Conservation (phyloP, 2,329 filamentous ascomycete species). For the Cucurbitaria berberidis region DNA sequence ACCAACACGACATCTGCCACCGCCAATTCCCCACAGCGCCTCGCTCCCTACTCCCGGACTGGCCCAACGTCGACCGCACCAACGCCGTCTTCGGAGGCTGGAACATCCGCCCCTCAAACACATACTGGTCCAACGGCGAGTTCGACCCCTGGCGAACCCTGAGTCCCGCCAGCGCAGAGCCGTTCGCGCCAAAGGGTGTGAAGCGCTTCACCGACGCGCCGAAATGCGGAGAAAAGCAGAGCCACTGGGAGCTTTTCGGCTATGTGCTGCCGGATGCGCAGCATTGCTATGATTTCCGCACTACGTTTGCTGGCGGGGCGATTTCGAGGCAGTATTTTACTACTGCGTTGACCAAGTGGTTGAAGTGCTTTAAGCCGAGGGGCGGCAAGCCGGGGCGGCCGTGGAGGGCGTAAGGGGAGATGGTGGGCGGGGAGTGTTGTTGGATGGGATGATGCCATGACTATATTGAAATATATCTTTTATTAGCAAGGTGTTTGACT, state of each 20-base stretch:
- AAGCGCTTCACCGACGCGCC: constrained; percentile 51
- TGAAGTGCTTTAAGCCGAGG: constrained; percentile 51
- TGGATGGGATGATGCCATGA: not conserved
- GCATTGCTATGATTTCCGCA: constrained; percentile 59
- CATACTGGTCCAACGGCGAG: constrained; percentile 58
- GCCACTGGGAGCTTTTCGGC: constrained; percentile 54
- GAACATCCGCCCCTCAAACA: constrained; percentile 59
- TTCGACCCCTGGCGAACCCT: constrained; percentile 61
- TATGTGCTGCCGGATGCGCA: constrained; percentile 54
- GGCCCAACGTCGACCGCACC: constrained; percentile 47
- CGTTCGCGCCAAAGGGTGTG: constrained; percentile 49
- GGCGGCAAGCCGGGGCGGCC: constrained; percentile 1
- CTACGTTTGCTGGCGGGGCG: constrained; percentile 39
- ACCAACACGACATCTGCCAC: constrained; percentile 55
- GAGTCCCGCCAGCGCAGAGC: constrained; percentile 51
- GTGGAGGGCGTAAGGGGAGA: constrained; percentile 4
- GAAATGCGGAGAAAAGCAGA: constrained; percentile 49
- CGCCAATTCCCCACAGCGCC: constrained; percentile 56
- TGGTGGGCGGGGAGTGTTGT: not conserved
- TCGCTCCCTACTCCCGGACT: constrained; percentile 49
- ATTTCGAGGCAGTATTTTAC: constrained; percentile 49
- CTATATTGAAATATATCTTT: no score
- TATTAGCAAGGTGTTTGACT: no score
- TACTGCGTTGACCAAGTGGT: constrained; percentile 54
- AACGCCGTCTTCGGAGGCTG: constrained; percentile 59